Evolutionary conservation across 306 rosid species (phyloP).

Genomic region (Lupinus albus): DNA sequence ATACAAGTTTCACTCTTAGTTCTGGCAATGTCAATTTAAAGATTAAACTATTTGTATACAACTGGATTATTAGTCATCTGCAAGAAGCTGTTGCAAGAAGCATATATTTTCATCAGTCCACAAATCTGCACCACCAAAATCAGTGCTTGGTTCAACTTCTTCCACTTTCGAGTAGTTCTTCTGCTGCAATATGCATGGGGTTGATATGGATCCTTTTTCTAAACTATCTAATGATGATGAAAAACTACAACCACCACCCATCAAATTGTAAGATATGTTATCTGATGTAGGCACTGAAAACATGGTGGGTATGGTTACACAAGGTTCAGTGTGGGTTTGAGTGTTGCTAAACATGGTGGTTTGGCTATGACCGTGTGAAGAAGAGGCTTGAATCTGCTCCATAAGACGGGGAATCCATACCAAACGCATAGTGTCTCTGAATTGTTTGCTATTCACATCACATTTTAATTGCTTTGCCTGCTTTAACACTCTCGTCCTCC

Average conservation of each 20-base stretch:
- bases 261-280: constrained; percentile 4
- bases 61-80: constrained; percentile 24
- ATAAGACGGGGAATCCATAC: constrained; percentile 89
- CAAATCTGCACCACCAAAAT: constrained; percentile 52
- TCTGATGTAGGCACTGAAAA: constrained; percentile 16
- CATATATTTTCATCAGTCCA: constrained; percentile 77
- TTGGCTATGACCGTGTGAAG: neutral
- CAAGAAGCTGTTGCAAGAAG: constrained; percentile 60
- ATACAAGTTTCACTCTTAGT: no score
- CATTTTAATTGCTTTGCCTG: constrained; percentile 88
- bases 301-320: constrained; percentile 21
- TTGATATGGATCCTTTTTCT: no score
- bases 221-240: constrained; percentile 4
- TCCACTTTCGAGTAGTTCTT: constrained; percentile 20
- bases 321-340: neutral
- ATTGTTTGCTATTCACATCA: constrained; percentile 83
- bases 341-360: neutral
- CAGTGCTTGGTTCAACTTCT: constrained; percentile 27
- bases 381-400: constrained; percentile 64
- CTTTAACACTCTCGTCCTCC: constrained; percentile 95
- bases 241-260: no score
- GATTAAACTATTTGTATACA: constrained; percentile 10
- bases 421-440: constrained; percentile 77
- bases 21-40: neutral
- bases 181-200: neutral